A percentile compares a stretch with the other conserved stretches of the same genome.
Evolutionary conservation across 2,329 filamentous ascomycete species (phyloP).

Genomic region (Alternaria triticina): DNA sequence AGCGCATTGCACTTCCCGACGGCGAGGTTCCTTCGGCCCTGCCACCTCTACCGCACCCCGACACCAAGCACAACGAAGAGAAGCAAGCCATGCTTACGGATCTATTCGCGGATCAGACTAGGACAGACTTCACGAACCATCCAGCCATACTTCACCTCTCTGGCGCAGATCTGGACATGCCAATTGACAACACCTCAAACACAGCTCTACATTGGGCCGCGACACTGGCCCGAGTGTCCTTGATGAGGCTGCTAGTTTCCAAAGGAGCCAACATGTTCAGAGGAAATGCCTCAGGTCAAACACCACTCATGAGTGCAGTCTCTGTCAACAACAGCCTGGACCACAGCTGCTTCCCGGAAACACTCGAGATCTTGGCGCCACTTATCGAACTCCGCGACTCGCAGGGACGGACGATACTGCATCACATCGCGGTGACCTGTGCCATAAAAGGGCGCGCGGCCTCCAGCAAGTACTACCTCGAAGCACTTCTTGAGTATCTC

Average conservation of each 20-base stretch:
- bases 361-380: constrained; percentile 85
- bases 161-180: constrained; percentile 84
- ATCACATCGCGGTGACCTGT: constrained; percentile 95
- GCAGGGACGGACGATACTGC: constrained; percentile 87
- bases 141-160: constrained; percentile 78
- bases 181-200: constrained; percentile 86
- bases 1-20: constrained; percentile 53
- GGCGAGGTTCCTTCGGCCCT: constrained; percentile 66
- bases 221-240: constrained; percentile 82
- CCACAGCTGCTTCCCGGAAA: constrained; percentile 84
- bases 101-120: constrained; percentile 60
- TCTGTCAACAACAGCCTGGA: constrained; percentile 95
- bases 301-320: constrained; percentile 89
- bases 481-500: constrained; percentile 92
- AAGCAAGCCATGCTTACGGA: constrained; percentile 87
- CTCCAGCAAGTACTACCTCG: constrained; percentile 93
- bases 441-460: constrained; percentile 92
- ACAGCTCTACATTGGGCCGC: constrained; percentile 97
- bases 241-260: constrained; percentile 80
- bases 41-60: constrained; percentile 67
- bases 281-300: constrained; percentile 89
- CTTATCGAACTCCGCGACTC: constrained; percentile 91
- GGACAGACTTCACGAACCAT: constrained; percentile 74
- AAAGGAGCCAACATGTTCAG: constrained; percentile 87
- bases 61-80: constrained; percentile 70